Conservation (phyloP, 2,329 filamentous ascomycete species). For the Calonectria crousiana region DNA sequence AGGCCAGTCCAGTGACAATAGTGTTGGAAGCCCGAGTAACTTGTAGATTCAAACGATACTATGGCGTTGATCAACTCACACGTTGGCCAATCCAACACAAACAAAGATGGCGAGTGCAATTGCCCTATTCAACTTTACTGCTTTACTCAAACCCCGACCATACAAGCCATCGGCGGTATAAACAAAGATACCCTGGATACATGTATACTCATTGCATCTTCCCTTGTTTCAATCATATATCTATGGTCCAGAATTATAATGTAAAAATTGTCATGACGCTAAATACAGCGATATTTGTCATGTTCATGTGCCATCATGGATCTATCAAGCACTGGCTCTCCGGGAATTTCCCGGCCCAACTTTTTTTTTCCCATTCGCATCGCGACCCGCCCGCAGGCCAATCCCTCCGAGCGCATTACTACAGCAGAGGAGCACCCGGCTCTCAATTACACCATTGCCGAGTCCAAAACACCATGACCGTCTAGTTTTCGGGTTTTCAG, state of each 20-base stretch:
- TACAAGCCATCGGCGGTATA: not conserved
- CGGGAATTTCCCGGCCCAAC: slow-evolving; percentile 40
- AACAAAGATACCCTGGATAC: not conserved
- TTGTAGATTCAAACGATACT: not conserved
- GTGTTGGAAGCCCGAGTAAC: not conserved
- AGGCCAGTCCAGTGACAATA: not conserved
- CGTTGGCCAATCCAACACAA: not conserved
- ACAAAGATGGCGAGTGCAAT: not conserved
- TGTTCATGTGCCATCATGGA: not conserved
- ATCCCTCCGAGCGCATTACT: slow-evolving; percentile 40
- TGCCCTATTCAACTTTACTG: not conserved
- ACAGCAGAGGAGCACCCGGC: slow-evolving; percentile 19
- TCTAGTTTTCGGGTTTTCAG: not conserved
- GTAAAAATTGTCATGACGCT: not conserved
- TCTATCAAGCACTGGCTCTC: not conserved
- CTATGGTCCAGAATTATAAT: not conserved
- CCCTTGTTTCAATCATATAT: not conserved
- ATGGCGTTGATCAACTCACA: not conserved
- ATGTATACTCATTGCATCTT: not conserved
- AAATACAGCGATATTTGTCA: not conserved
- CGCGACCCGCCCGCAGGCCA: slow-evolving; percentile 30
- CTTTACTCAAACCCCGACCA: not conserved
- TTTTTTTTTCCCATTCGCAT: slow-evolving; percentile 25
- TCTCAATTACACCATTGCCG: slow-evolving; percentile 36
- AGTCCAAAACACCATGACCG: slow-evolving; percentile 3